phyloP scores from a whole-genome alignment of 2,329 filamentous ascomycete species.

The Cordyceps tenuipes region DNA sequence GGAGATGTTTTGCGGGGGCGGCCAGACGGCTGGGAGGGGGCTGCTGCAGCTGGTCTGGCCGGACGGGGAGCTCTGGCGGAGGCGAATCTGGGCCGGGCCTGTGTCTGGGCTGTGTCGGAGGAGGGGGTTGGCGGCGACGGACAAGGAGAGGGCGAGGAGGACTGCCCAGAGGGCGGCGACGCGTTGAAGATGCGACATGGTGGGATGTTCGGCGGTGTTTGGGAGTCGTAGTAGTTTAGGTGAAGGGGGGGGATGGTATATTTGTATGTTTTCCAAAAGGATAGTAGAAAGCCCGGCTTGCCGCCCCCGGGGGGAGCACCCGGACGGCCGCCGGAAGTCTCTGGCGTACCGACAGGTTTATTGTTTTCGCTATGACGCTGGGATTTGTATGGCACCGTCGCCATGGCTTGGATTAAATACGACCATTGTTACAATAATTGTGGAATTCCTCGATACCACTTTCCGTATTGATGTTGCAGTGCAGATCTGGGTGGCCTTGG shows the following conservation, averaged over 20 bases:
- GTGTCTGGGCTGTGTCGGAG: not conserved
- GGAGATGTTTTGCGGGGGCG: conserved; percentile 13
- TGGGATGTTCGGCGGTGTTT: not conserved
- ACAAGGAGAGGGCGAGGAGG: not conserved
- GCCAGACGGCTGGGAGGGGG: conserved; percentile 8
- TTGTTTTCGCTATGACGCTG: not conserved
- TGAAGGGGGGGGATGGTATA: not conserved
- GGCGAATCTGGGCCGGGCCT: not conserved
- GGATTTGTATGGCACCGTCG: not conserved
- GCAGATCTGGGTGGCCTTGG: too few relatives aligned
- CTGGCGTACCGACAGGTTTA: not conserved
- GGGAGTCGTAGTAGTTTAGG: not conserved
- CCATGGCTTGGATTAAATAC: not conserved
- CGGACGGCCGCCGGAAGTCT: not conserved
- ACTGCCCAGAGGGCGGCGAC: not conserved
- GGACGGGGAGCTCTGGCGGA: not conserved
- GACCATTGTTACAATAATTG: not conserved
- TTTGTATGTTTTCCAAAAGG: not conserved
- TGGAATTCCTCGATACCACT: not conserved
- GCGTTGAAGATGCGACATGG: not conserved
- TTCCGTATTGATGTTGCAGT: not conserved
- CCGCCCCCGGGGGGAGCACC: too few relatives aligned
- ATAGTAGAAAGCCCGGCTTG: not conserved
- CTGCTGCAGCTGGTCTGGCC: not conserved
- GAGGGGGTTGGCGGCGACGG: not conserved